Conservation (phyloP, 2,329 filamentous ascomycete species). For the Spiromastix sp. region DNA sequence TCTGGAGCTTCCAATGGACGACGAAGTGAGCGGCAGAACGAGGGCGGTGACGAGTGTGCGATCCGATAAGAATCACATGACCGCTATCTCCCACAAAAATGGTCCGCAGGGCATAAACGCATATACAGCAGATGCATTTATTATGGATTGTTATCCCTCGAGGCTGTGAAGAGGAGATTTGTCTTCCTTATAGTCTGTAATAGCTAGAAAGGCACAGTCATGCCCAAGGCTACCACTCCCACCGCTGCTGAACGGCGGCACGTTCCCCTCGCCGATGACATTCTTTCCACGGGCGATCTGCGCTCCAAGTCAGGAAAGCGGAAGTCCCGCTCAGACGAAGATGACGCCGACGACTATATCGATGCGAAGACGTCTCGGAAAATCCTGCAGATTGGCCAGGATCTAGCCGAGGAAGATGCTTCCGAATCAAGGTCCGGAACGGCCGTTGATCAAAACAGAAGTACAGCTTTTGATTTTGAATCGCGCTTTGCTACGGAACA, state of each 20-base stretch:
- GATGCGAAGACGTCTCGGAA: conserved; percentile 81
- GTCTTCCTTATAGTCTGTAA: no score
- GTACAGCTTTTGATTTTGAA: conserved; percentile 66
- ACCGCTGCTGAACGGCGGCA: conserved; percentile 57
- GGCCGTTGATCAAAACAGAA: conserved; percentile 24
- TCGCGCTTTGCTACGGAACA: conserved; percentile 53
- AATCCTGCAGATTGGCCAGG: conserved; percentile 81
- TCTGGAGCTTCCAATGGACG: no score
- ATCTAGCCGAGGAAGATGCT: conserved; percentile 74
- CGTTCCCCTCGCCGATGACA: conserved; percentile 83
- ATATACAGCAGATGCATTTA: no score
- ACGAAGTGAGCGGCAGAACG: no score
- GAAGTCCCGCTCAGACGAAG: conserved; percentile 46
- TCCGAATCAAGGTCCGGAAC: conserved; percentile 34
- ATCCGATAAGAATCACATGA: no score
- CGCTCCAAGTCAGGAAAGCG: conserved; percentile 60
- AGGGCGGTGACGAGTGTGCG: no score
- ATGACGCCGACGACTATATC: conserved; percentile 60
- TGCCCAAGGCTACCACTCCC: no score
- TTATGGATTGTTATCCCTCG: no score
- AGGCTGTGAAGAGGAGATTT: no score
- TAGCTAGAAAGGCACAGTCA: no score
- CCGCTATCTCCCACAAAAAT: no score
- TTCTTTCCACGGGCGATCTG: conserved; percentile 59
- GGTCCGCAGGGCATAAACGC: no score